These are phyloP conservation scores for Lupinus albus DNA, from an alignment of 306 rosid genomes.

Conservation along the genomic window DNA sequence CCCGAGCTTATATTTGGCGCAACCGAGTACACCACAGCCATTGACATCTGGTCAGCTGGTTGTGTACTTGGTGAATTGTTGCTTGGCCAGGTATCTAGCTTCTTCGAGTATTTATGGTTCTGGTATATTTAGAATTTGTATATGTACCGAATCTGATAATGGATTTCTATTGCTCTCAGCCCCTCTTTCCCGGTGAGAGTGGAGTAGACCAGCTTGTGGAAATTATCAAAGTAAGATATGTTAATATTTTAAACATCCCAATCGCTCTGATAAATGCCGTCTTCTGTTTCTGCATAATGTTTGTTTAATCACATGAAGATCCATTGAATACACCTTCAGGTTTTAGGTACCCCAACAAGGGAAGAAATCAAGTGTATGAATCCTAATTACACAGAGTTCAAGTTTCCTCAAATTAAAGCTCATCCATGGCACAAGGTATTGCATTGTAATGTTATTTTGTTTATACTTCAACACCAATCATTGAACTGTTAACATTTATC, in stretches of 20 bases:
- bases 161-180: conserved; percentile 55
- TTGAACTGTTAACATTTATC: conserved; percentile 3
- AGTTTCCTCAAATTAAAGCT: conserved; percentile 93
- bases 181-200: conserved; percentile 87
- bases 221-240: conserved; percentile 71
- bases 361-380: conserved; percentile 98
- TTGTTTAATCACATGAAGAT: conserved; percentile 18
- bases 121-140: conserved; percentile 23
- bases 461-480: conserved; percentile 9
- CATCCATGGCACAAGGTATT: conserved; percentile 97
- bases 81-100: conserved; percentile 75
- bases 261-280: neutral
- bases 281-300: neutral
- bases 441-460: conserved; percentile 43
- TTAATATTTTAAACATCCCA: neutral
- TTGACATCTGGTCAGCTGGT: conserved; percentile 98
- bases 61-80: conserved; percentile 91
- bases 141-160: conserved; percentile 38
- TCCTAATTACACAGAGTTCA: conserved; percentile 91
- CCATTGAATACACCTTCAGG: conserved; percentile 54
- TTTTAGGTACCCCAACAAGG: conserved; percentile 95
- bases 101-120: conserved; percentile 24
- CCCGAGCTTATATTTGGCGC: conserved; percentile 97
- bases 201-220: conserved; percentile 97
- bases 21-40: conserved; percentile 87